phyloP scores from a whole-genome alignment of 2,329 filamentous ascomycete species.

The Scytalidium sp. region DNA sequence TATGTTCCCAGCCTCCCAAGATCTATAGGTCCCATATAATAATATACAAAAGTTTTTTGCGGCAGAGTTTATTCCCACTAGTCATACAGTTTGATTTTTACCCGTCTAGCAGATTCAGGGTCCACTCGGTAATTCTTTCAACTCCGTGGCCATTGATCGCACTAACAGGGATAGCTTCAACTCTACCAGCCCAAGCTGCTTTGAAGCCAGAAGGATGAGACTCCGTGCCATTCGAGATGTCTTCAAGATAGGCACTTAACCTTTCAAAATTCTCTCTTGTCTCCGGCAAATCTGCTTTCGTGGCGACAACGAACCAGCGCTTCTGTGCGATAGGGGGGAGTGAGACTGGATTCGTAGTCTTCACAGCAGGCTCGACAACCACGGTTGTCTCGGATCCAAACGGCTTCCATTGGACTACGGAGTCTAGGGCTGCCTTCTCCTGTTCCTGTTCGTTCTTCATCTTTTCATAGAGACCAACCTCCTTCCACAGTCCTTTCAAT shows the following conservation, averaged over 20 bases:
- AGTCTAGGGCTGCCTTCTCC: slow-evolving; percentile 55
- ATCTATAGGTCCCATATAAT: no score
- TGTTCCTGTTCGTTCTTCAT: slow-evolving; percentile 69
- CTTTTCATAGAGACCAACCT: slow-evolving; percentile 79
- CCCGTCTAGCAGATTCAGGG: slow-evolving; percentile 40
- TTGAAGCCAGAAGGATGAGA: slow-evolving; percentile 70
- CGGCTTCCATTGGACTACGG: slow-evolving; percentile 56
- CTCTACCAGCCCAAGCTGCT: slow-evolving; percentile 55
- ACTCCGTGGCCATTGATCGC: slow-evolving; percentile 86
- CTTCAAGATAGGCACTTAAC: slow-evolving; percentile 68
- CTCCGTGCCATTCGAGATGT: slow-evolving; percentile 58
- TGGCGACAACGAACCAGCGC: slow-evolving; percentile 95
- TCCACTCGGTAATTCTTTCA: slow-evolving; percentile 69
- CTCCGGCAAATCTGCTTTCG: slow-evolving; percentile 79
- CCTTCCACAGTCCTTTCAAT: slow-evolving; percentile 80
- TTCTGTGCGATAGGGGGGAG: slow-evolving; percentile 69
- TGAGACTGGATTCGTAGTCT: slow-evolving; percentile 19
- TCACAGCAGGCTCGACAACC: slow-evolving; percentile 16
- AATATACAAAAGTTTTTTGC: no score
- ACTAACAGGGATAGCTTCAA: slow-evolving; percentile 78
- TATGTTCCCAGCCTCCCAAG: no score
- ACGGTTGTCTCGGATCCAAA: slow-evolving; percentile 32
- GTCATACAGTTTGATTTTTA: no score
- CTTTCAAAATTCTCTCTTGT: slow-evolving; percentile 74
- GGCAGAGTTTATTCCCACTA: no score